Conservation (phyloP, 495 filamentous ascomycete species). For the Aspergillus cristatus region DNA sequence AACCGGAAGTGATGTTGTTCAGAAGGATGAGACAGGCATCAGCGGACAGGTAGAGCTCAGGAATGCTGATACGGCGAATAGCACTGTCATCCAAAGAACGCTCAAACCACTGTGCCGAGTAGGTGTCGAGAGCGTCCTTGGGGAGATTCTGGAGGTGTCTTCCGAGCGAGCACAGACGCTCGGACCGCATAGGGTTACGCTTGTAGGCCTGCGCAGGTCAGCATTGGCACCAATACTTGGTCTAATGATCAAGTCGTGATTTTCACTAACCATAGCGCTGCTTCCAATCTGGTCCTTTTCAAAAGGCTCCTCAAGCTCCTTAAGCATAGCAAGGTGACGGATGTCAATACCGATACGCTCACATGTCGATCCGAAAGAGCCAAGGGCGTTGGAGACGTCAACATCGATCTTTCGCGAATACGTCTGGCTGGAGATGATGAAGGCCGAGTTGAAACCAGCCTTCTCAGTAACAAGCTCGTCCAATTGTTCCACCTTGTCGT, state of each 20-base stretch:
- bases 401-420: slow-evolving; percentile 81
- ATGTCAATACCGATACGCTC: slow-evolving; percentile 68
- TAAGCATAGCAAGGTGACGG: slow-evolving; percentile 65
- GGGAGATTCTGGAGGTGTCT: slow-evolving; percentile 57
- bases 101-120: slow-evolving; percentile 79
- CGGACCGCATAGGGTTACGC: slow-evolving; percentile 81
- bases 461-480: slow-evolving; percentile 76
- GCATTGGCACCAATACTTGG: too few relatives aligned
- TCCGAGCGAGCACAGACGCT: slow-evolving; percentile 72
- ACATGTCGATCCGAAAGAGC: slow-evolving; percentile 73
- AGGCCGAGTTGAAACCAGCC: slow-evolving; percentile 67
- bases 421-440: slow-evolving; percentile 71
- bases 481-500: slow-evolving; percentile 61
- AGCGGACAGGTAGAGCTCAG: slow-evolving; percentile 72
- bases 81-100: slow-evolving; percentile 48
- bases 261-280: slow-evolving; percentile 44
- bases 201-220: slow-evolving; percentile 64
- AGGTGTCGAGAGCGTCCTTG: slow-evolving; percentile 65
- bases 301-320: slow-evolving; percentile 90
- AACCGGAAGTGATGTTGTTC: slow-evolving; percentile 71
- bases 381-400: slow-evolving; percentile 68
- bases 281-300: slow-evolving; percentile 55
- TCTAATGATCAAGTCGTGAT: too few relatives aligned
- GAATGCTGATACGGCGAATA: slow-evolving; percentile 62
- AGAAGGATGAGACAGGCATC: slow-evolving; percentile 73